Percentiles rank a stretch among this genome's conserved stretches.
Evolutionary conservation across 75 land plant species (phyloP).

Genomic region (Ceratopteris richardii): DNA sequence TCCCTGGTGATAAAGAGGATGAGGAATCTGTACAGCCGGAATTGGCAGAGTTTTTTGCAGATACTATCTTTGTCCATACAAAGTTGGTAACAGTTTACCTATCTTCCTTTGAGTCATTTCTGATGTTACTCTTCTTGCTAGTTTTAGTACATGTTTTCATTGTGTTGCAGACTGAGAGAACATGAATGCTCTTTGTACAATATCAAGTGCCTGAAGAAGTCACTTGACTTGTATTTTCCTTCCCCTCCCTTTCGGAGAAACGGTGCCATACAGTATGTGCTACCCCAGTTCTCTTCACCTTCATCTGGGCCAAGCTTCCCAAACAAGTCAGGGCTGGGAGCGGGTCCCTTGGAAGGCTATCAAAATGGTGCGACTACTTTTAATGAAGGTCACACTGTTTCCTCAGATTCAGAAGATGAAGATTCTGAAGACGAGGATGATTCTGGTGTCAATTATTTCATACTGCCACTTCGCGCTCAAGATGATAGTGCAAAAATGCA

Average conservation of each 20-base stretch:
- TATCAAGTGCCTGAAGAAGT: constrained; percentile 36
- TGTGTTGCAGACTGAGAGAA: constrained; percentile 39
- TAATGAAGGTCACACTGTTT: constrained; percentile 8
- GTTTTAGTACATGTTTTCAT: not conserved
- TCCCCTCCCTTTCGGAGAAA: constrained; percentile 49
- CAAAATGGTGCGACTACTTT: constrained; percentile 3
- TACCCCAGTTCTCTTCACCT: constrained; percentile 19
- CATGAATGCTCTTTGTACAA: constrained; percentile 38
- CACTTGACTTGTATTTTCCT: constrained; percentile 47
- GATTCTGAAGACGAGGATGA: constrained; percentile 5
- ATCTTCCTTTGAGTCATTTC: not conserved
- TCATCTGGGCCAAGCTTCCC: not conserved
- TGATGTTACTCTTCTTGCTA: not conserved
- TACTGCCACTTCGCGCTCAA: constrained; percentile 44
- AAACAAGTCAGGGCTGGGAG: not conserved
- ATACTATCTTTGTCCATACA: constrained; percentile 77
- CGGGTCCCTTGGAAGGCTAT: too few species aligned
- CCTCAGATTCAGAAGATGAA: not conserved
- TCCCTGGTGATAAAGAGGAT: constrained; percentile 46
- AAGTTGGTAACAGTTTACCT: constrained; percentile 46
- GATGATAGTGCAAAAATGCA: constrained; percentile 39
- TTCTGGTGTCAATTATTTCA: constrained; percentile 30
- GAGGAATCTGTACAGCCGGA: constrained; percentile 31
- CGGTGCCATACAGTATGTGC: constrained; percentile 20
- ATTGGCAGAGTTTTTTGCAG: constrained; percentile 62